Conservation (phyloP, 768 basidiomycete species). For the Amanita exitialis region DNA sequence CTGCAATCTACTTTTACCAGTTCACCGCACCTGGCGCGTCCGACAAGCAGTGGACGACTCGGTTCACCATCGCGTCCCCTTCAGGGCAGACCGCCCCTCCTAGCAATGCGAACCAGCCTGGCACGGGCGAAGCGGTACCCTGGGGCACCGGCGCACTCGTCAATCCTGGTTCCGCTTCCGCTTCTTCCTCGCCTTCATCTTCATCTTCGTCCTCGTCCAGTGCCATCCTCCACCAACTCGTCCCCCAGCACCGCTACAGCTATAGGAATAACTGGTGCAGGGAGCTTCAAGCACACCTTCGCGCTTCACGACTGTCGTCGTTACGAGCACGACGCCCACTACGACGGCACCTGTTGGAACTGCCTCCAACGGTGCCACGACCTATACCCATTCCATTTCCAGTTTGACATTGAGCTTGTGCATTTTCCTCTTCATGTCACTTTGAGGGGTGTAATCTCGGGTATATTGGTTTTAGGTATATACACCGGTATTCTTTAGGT, state of each 20-base stretch:
- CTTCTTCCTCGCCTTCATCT: constrained; percentile 1
- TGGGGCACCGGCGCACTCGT: constrained; percentile 61
- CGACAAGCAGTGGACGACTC: constrained; percentile 56
- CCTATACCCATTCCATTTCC: not conserved
- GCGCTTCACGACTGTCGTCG: not conserved
- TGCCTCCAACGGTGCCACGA: not conserved
- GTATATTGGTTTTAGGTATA: not conserved
- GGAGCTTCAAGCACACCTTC: not conserved
- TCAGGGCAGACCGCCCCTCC: constrained; percentile 37
- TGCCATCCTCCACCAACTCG: constrained; percentile 1
- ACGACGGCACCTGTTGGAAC: not conserved
- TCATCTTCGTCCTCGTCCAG: constrained; percentile 4
- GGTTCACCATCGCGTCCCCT: constrained; percentile 60
- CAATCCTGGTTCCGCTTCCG: constrained; percentile 17
- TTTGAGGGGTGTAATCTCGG: not conserved
- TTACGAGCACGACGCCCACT: not conserved
- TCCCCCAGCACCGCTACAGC: too few relatives aligned
- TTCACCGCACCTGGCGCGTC: constrained; percentile 39
- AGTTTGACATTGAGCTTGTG: not conserved
- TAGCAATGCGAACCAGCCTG: constrained; percentile 41
- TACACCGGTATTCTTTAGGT: not conserved
- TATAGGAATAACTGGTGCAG: too few relatives aligned
- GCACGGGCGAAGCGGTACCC: constrained; percentile 39
- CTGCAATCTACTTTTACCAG: constrained; percentile 76
- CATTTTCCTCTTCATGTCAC: not conserved